These are phyloP conservation scores for Panaeolus cyanescens DNA, from an alignment of 768 basidiomycete genomes.

Conservation along the genomic window DNA sequence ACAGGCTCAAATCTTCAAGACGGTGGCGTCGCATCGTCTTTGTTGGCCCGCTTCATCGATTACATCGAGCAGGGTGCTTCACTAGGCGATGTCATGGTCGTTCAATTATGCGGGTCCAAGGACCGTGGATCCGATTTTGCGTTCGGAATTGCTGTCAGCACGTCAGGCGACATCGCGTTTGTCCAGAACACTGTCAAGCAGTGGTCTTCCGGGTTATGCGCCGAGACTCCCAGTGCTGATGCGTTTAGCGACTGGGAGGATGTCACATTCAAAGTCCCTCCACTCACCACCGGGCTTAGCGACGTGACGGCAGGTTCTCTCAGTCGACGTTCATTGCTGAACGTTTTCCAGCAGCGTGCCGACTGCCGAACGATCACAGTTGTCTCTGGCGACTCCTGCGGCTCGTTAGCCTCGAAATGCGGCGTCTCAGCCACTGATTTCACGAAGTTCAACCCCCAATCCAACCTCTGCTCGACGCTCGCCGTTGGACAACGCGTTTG, in stretches of 20 bases:
- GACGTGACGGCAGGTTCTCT: background rate
- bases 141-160: background rate
- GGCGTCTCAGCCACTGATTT: slow-evolving; percentile 5
- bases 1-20: background rate
- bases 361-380: slow-evolving; percentile 5
- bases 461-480: slow-evolving; percentile 5
- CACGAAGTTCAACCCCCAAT: slow-evolving; percentile 5
- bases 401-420: slow-evolving; percentile 2
- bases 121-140: background rate
- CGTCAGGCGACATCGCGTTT: background rate
- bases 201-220: background rate
- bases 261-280: background rate
- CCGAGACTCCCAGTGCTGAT: background rate
- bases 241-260: background rate
- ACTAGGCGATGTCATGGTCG: background rate
- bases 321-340: background rate
- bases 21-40: background rate
- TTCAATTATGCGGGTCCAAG: background rate
- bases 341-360: background rate
- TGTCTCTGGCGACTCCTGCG: slow-evolving; percentile 5
- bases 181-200: background rate
- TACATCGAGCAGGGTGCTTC: background rate
- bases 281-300: background rate
- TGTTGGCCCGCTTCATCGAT: background rate
- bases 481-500: slow-evolving; percentile 4